A percentile compares a stretch with the other conserved stretches of the same genome.
These are phyloP conservation scores for Suhomyces coccinellae DNA, from an alignment of 1,139 yeast genomes.

Conservation along the genomic window DNA sequence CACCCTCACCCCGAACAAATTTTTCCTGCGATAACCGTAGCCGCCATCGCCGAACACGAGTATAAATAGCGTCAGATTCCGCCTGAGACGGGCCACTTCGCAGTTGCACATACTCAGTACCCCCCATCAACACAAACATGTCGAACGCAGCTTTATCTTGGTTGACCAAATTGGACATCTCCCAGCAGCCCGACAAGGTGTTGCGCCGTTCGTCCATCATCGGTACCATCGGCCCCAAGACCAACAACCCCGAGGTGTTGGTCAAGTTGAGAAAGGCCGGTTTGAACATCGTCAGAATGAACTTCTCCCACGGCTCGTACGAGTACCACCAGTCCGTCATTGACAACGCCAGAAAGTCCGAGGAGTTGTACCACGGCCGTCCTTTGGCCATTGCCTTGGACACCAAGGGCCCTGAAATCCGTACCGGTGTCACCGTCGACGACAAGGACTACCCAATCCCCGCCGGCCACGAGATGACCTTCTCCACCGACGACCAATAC, in stretches of 20 bases:
- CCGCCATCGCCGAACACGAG: constrained; percentile 4
- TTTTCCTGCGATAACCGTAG: constrained; percentile 10
- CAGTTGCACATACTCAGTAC: background rate
- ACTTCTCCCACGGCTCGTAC: constrained; percentile 97
- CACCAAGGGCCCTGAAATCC: constrained; percentile 99
- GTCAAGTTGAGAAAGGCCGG: constrained; percentile 94
- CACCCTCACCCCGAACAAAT: constrained; percentile 13
- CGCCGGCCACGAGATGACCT: constrained; percentile 85
- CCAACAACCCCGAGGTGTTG: constrained; percentile 84
- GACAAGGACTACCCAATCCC: constrained; percentile 79
- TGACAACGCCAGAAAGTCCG: constrained; percentile 95
- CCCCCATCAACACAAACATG: constrained; percentile 15
- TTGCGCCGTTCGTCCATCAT: constrained; percentile 95
- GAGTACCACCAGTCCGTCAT: constrained; percentile 96
- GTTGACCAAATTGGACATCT: constrained; percentile 80
- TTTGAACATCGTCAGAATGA: constrained; percentile 96
- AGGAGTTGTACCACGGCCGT: constrained; percentile 86
- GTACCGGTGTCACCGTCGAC: constrained; percentile 91
- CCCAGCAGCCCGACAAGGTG: constrained; percentile 77
- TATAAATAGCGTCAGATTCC: constrained; percentile 8
- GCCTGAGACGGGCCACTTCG: background rate
- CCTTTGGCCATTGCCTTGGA: constrained; percentile 98
- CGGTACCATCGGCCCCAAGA: constrained; percentile 98
- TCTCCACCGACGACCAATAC: constrained; percentile 87
- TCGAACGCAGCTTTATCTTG: constrained; percentile 50